phyloP scores from a whole-genome alignment of 139 green algal genomes.

The Chlorella sp. region DNA sequence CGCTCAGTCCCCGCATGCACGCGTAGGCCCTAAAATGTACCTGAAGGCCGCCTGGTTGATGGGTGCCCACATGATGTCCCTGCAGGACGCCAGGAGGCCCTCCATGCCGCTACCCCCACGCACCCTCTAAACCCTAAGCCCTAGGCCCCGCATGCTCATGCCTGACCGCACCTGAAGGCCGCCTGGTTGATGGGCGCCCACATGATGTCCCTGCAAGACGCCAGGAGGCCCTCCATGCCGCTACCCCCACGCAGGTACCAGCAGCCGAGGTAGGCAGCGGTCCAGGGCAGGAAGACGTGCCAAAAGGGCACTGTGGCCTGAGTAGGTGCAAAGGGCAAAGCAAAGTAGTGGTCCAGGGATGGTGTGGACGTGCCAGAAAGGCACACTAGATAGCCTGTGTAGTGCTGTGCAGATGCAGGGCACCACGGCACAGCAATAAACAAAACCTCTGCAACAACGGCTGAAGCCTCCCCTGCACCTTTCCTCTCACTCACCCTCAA shows the following conservation, averaged over 20 bases:
- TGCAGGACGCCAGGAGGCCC: constrained; percentile 39
- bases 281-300: constrained; percentile 40
- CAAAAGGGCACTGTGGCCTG: constrained; percentile 22
- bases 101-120: constrained; percentile 46
- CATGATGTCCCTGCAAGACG: constrained; percentile 39
- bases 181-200: constrained; percentile 53
- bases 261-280: constrained; percentile 31
- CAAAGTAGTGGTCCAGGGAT: no score
- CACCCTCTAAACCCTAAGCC: no score
- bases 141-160: neutral
- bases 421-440: no score
- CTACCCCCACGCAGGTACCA: constrained; percentile 31
- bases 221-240: constrained; percentile 24
- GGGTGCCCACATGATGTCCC: constrained; percentile 47
- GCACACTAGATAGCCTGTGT: no score
- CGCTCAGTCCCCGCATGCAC: neutral
- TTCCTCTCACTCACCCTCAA: no score
- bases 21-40: constrained; percentile 1
- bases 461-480: no score
- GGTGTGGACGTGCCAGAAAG: no score
- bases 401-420: no score
- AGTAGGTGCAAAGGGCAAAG: no score
- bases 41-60: constrained; percentile 50
- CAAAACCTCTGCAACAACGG: no score
- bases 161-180: constrained; percentile 24